Percentiles rank a stretch among this genome's conserved stretches.
Evolutionary conservation across 768 basidiomycete genomes (phyloP).

Genomic region (Coprinopsis cinerea): DNA sequence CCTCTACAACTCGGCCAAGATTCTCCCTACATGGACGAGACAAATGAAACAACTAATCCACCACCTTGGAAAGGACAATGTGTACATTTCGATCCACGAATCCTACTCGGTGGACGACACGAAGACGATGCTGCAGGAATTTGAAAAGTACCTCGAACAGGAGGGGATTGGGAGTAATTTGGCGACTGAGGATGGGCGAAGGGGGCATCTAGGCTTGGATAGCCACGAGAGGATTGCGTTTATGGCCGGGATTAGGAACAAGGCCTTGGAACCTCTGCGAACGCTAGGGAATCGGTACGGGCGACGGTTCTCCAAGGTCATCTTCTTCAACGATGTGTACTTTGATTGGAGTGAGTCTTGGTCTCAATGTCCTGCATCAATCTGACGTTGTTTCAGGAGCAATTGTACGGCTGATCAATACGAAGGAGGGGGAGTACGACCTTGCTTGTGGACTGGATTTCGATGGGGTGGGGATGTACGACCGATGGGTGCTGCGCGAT

Average conservation of each 20-base stretch:
- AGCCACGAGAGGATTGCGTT: background rate
- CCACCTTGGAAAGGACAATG: background rate
- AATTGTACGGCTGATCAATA: slow-evolving; percentile 2
- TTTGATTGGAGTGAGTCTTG: background rate
- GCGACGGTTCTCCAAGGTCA: background rate
- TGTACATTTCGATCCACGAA: slow-evolving; percentile 2
- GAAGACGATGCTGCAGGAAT: background rate
- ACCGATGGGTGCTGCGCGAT: slow-evolving; percentile 2
- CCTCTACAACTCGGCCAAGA: slow-evolving; percentile 3
- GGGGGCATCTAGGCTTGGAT: background rate
- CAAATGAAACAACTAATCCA: background rate
- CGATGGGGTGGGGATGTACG: slow-evolving; percentile 2
- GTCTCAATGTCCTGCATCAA: background rate
- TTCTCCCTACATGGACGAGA: background rate
- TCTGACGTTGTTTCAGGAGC: background rate
- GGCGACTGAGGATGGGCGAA: background rate
- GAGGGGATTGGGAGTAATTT: background rate
- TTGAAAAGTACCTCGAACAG: background rate
- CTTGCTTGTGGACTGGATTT: background rate
- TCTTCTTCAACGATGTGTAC: background rate
- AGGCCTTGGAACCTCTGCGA: background rate
- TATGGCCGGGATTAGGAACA: slow-evolving; percentile 1
- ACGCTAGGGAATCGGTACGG: background rate
- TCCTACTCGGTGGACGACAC: background rate
- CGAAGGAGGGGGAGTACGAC: background rate